Conservation (phyloP, 2,329 filamentous ascomycete species). For the Amauroascus verrucosus region DNA sequence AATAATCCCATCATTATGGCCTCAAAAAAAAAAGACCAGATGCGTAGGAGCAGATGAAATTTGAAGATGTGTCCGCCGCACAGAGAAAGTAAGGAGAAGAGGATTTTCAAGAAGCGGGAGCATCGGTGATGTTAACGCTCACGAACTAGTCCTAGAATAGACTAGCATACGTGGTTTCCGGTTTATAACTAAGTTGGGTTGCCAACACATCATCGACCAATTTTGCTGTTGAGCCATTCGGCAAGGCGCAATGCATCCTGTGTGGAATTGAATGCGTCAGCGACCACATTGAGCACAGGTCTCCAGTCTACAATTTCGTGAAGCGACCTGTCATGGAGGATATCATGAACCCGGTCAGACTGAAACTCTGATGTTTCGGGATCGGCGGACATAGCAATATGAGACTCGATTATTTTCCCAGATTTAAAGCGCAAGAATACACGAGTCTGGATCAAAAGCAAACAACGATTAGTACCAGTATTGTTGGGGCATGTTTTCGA, state of each 20-base stretch:
- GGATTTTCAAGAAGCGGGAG: no score
- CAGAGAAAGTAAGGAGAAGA: neutral
- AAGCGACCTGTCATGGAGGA: conserved; percentile 34
- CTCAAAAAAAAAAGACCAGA: no score
- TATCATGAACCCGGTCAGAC: conserved; percentile 24
- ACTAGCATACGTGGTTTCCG: no score
- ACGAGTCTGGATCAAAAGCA: conserved; percentile 26
- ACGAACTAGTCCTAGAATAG: no score
- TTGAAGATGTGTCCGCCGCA: no score
- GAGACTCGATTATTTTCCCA: conserved; percentile 32
- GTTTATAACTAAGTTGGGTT: no score
- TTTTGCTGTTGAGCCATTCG: conserved; percentile 20
- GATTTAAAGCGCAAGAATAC: conserved; percentile 34
- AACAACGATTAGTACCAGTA: no score
- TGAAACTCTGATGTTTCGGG: conserved; percentile 26
- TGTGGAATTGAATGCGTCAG: conserved; percentile 6
- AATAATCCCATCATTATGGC: no score
- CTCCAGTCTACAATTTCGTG: conserved; percentile 42
- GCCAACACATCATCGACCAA: conserved; percentile 14
- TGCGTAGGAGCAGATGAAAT: no score
- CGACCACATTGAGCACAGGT: conserved; percentile 13
- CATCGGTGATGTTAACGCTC: no score
- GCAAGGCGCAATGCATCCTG: conserved; percentile 14
- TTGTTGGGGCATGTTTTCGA: no score
- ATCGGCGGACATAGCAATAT: conserved; percentile 32